Evolutionary conservation across 2,329 filamentous ascomycete species (phyloP).

Genomic region (Aspergillus sp.): DNA sequence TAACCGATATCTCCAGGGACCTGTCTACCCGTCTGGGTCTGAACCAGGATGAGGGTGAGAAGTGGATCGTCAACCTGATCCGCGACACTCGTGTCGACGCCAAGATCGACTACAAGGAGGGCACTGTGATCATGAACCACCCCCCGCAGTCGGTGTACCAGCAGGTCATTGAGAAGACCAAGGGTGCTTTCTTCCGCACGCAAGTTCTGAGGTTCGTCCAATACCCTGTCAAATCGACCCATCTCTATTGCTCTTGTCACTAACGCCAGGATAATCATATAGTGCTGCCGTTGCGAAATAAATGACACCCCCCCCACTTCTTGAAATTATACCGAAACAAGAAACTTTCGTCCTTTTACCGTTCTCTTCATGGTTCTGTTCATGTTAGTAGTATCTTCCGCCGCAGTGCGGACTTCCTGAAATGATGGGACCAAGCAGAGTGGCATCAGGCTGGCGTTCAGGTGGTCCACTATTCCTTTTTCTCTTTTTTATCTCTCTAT

Average conservation of each 20-base stretch:
- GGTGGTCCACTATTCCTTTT: constrained; percentile 39
- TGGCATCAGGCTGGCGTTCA: constrained; percentile 48
- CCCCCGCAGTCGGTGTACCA: constrained; percentile 98
- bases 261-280: not conserved
- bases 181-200: constrained; percentile 97
- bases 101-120: constrained; percentile 99
- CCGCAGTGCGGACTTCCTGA: constrained; percentile 26
- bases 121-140: constrained; percentile 99
- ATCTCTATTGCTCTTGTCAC: not conserved
- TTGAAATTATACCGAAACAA: constrained; percentile 15
- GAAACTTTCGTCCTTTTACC: constrained; percentile 35
- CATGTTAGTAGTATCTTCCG: constrained; percentile 37
- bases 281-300: constrained; percentile 56
- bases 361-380: constrained; percentile 36
- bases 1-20: constrained; percentile 58
- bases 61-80: constrained; percentile 99
- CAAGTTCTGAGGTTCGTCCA: constrained; percentile 72
- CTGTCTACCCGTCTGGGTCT: constrained; percentile 88
- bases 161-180: constrained; percentile 98
- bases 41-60: constrained; percentile 93
- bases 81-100: constrained; percentile 95
- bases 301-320: constrained; percentile 19
- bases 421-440: constrained; percentile 40
- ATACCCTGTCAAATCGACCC: not conserved
- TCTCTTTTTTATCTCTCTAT: constrained; percentile 22